Base-by-base conservation (phyloP, 2,329 filamentous ascomycete species). In the Reticulascus tulasneorum region DNA sequence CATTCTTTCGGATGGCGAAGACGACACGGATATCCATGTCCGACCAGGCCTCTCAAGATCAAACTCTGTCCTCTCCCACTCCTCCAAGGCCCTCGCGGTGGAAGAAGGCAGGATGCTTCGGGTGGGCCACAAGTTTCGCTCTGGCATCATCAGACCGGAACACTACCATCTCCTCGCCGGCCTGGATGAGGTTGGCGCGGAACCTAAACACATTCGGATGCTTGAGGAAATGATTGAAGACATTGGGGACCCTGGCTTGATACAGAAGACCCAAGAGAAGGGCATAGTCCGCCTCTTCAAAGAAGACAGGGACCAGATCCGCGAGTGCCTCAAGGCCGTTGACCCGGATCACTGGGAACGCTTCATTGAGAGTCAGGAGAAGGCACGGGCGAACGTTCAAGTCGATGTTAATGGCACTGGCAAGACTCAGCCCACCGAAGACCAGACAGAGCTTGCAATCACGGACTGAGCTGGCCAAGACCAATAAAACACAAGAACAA, bases 291-390 rank as follows among this genome's bases (percentile, higher is more conserved):
- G 67, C 37, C 73, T 78, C 1, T 80, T 87, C 46, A 70, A 76
- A 48, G 75, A 81, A 51, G 59, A 80, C 45, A 66, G 63, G 38
- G 69, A 73, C 12, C 53, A 71, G 34, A 64, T 80, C 15, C 54
- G 72, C 25, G 60, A 63, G 41, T 51, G 58, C 32, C 52, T 82
- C 45, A 67, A 76, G 13, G 76, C 75, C 6, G 71, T 73, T 19
- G 85, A 88, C 45, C 78, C 80, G 0, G 75, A 79, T 44, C 72
- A 84, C 55, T 77, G 85, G 73, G 71, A 74, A 32, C 61, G 63
- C 7, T 77, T 89, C 51, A 69, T 74, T 17, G 77, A 83, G 58
- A 66, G 71, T 23, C 78, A 81, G 59, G 64, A 75, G 50, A 78
- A 78, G 58, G 73, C 75, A 6, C 62, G 68, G 38, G 72, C 69